Conservation (phyloP, 2,329 filamentous ascomycete genomes). For the Penicillium sp. region DNA sequence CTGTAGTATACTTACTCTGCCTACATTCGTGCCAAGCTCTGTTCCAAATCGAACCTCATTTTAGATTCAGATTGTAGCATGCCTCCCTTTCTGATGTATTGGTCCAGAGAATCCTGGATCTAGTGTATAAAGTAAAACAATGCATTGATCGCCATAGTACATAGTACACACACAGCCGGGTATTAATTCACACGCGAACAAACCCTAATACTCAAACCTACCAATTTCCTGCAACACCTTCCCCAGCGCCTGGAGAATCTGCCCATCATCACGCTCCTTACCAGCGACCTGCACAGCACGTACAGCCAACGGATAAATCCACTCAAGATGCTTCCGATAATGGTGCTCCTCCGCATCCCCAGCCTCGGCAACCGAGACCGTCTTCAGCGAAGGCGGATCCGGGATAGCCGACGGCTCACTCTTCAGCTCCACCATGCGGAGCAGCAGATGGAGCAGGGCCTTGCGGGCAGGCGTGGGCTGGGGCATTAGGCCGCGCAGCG, state of each 20-base stretch:
- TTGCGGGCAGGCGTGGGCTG: conserved; percentile 71
- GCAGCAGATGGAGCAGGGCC: conserved; percentile 66
- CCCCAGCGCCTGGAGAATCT: conserved; percentile 44
- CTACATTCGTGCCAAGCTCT: not conserved
- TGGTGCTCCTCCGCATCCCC: conserved; percentile 43
- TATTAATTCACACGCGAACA: not conserved
- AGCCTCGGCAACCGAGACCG: conserved; percentile 25
- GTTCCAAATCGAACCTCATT: not conserved
- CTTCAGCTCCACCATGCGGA: conserved; percentile 55
- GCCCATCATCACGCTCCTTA: conserved; percentile 33
- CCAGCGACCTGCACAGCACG: conserved; percentile 33
- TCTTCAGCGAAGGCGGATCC: conserved; percentile 25
- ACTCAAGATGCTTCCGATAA: conserved; percentile 64
- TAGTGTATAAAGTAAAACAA: not conserved
- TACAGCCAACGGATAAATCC: conserved; percentile 64
- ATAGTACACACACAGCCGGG: not conserved
- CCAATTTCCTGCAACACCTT: conserved; percentile 57
- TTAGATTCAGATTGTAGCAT: not conserved
- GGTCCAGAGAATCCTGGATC: not conserved
- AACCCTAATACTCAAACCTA: conserved; percentile 9
- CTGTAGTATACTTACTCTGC: conserved; percentile 15
- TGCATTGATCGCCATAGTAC: not conserved
- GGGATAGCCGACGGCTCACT: conserved; percentile 65
- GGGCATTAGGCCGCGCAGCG: conserved; percentile 77
- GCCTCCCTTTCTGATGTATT: no score